Evolutionary conservation across 768 basidiomycete species (phyloP).

Genomic region (Kwoniella dejecticola): DNA sequence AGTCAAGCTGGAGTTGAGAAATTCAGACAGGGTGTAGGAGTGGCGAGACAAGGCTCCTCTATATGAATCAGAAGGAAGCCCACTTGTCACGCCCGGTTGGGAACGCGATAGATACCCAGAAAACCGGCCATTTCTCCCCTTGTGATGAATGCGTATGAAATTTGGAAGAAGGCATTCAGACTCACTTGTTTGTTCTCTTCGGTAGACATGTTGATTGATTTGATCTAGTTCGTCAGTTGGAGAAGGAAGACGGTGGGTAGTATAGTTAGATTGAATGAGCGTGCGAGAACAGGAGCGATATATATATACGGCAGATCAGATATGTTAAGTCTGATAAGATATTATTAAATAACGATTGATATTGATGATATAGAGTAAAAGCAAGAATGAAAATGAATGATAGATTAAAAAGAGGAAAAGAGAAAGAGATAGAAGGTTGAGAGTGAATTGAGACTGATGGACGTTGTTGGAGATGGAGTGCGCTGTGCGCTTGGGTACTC

Average conservation of each 20-base stretch:
- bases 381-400: not conserved
- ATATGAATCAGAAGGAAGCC: not conserved
- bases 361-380: not conserved
- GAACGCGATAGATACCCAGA: not conserved
- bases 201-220: constrained; percentile 23
- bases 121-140: not conserved
- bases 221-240: not conserved
- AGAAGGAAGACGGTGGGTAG: not conserved
- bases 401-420: constrained; percentile 4
- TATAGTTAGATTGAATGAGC: constrained; percentile 11
- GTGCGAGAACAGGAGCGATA: not conserved
- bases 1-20: no score
- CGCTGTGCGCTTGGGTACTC: constrained; percentile 8
- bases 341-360: not conserved
- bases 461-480: not conserved
- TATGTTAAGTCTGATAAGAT: not conserved
- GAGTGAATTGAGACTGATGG: not conserved
- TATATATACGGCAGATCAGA: not conserved
- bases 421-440: constrained; percentile 1
- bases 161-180: not conserved
- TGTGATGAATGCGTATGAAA: no score
- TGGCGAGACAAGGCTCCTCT: not conserved
- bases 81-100: not conserved
- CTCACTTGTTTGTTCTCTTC: constrained; percentile 25
- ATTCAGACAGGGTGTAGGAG: not conserved